Evolutionary conservation across 768 basidiomycete species (phyloP), one percentile per base, ranked within the genome.

Genomic region (Tephrocybe sp.): DNA sequence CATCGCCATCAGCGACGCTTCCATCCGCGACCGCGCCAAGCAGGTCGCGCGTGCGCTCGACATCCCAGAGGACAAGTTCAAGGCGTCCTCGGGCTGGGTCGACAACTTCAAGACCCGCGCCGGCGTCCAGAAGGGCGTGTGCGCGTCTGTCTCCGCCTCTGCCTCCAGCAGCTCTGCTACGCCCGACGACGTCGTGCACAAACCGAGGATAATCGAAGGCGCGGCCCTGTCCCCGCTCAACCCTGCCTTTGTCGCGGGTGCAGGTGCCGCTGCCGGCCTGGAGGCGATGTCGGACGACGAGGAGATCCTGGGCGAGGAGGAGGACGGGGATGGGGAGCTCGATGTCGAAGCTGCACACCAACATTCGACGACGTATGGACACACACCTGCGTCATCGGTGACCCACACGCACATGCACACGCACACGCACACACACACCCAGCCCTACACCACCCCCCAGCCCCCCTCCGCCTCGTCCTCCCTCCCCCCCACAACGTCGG

Each of bases 11-110:
- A 83, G 82, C 26, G 93, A 96, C 66, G 74, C 80, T 6, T 66
- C 77, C 45, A 75, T 81, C 49, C 83, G 85, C 52, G 71, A 72
- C 25, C 83, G 85, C 61, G 91, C 91, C 18, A 81, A 83, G 56
- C 79, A 83, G 56, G 76, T 88, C 54, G 89, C 86, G 1, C 68
- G 73, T 37, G 62, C 57, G 6, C 75, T 84, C 45, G 72, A 77
- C 45, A 82, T 87, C 54, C 64, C 76, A 41, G 79, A 84, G 52
- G 86, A 88, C 50, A 79, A 81, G 65, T 95, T 95, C 80, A 94
- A 93, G 69, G 92, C 89, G n/a, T 90, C 86, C 62, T 84, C 87
- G 9, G 90, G 91, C 3, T 95, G 93, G 93, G 78, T 95, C 48
- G 91, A 94, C 65, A 91, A 91, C 65, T 95, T 93, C 75, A 94